Conservation (phyloP, 2,329 filamentous ascomycete genomes). For the Colletotrichum endophyticum region DNA sequence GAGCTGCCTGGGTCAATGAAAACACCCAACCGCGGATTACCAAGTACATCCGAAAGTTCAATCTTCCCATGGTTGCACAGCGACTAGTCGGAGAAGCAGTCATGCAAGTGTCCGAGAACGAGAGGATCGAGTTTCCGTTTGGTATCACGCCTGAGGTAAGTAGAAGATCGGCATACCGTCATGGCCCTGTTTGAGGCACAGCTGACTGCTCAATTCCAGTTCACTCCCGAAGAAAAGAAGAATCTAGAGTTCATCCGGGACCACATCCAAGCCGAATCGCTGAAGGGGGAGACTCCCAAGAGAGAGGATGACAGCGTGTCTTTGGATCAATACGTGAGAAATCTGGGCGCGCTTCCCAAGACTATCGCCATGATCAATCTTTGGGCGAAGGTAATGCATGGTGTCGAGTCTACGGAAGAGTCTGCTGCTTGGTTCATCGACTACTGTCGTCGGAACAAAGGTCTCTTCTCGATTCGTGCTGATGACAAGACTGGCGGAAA, state of each 20-base stretch:
- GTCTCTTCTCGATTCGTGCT: slow-evolving; percentile 36
- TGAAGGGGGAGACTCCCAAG: slow-evolving; percentile 24
- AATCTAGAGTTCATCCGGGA: slow-evolving; percentile 37
- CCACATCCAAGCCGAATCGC: slow-evolving; percentile 37
- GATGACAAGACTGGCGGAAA: slow-evolving; percentile 40
- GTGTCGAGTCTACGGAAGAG: slow-evolving; percentile 37
- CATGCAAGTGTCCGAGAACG: slow-evolving; percentile 30
- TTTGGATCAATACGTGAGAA: slow-evolving; percentile 37
- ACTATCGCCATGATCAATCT: slow-evolving; percentile 38
- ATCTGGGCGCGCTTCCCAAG: slow-evolving; percentile 33
- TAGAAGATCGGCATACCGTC: neutral
- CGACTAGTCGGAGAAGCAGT: slow-evolving; percentile 32
- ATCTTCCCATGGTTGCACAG: slow-evolving; percentile 33
- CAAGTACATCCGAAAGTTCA: slow-evolving; percentile 25
- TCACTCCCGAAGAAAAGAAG: slow-evolving; percentile 32
- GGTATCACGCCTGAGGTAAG: slow-evolving; percentile 34
- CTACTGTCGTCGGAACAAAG: slow-evolving; percentile 39
- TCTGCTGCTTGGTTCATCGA: slow-evolving; percentile 42
- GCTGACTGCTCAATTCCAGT: slow-evolving; percentile 23
- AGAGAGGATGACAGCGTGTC: slow-evolving; percentile 34
- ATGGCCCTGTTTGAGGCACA: accelerated
- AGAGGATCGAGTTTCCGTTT: slow-evolving; percentile 32
- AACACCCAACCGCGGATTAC: slow-evolving; percentile 38
- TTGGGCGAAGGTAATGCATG: slow-evolving; percentile 41
- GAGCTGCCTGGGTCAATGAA: slow-evolving; percentile 29